Evolutionary conservation across 495 filamentous ascomycete genomes (phyloP).

Genomic region (Hypomontagnella monticulosa): DNA sequence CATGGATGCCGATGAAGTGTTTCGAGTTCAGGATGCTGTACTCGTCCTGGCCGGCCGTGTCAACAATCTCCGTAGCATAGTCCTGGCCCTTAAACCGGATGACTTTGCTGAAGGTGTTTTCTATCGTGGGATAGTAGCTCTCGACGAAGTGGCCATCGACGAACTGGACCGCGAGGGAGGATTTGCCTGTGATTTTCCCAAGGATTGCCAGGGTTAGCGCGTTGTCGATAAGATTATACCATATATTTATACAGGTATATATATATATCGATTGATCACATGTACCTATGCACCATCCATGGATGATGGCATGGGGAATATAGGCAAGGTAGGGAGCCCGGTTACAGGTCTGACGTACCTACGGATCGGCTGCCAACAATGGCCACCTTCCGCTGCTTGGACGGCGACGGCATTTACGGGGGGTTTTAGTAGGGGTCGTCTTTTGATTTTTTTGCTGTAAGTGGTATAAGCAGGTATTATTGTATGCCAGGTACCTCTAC

Average conservation of each 20-base stretch:
- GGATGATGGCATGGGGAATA: conserved; percentile 24
- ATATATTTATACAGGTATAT: too few relatives aligned
- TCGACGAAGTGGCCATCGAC: conserved; percentile 99
- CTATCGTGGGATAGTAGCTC: conserved; percentile 98
- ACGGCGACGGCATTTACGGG: conserved; percentile 75
- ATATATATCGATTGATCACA: not conserved
- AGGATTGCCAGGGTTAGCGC: conserved; percentile 25
- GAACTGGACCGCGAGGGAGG: conserved; percentile 95
- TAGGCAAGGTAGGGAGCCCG: not conserved
- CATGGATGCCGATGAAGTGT: conserved; percentile 99
- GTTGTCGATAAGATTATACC: conserved; percentile 19
- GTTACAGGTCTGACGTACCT: conserved; percentile 64
- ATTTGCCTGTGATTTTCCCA: conserved; percentile 78
- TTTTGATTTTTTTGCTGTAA: conserved; percentile 27
- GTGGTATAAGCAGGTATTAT: conserved; percentile 10
- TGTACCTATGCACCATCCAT: conserved; percentile 18
- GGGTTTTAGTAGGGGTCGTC: conserved; percentile 3
- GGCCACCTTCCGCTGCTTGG: conserved; percentile 97
- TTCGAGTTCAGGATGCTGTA: conserved; percentile 98
- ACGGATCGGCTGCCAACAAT: conserved; percentile 98
- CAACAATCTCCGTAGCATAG: conserved; percentile 96
- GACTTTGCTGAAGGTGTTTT: conserved; percentile 96
- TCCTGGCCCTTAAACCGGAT: conserved; percentile 93
- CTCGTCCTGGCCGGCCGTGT: conserved; percentile 99
- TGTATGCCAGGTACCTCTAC: conserved; percentile 16